Conservation (phyloP, 495 filamentous ascomycete genomes). For the Penicillium daleae region DNA sequence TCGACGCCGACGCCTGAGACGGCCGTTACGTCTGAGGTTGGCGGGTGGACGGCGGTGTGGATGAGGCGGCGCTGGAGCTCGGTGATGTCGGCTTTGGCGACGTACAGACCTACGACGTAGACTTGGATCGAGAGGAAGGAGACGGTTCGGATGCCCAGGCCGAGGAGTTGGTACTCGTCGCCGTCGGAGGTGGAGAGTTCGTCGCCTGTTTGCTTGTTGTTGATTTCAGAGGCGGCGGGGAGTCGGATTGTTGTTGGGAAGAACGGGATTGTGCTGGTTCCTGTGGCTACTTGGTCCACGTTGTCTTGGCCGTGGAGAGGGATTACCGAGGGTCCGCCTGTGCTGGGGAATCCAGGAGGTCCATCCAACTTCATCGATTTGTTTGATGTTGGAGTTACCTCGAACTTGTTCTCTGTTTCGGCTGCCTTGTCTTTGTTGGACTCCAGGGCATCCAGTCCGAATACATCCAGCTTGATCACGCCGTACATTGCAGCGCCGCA, state of each 20-base stretch:
- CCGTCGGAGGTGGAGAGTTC: conserved; percentile 36
- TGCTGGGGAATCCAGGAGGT: conserved; percentile 40
- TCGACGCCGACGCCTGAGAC: conserved; percentile 56
- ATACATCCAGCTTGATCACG: conserved; percentile 44
- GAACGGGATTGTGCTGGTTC: conserved; percentile 78
- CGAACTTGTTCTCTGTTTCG: conserved; percentile 7
- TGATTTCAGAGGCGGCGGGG: conserved; percentile 44
- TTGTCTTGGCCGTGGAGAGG: conserved; percentile 57
- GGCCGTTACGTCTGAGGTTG: conserved; percentile 46
- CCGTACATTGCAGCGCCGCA: conserved; percentile 45
- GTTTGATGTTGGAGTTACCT: conserved; percentile 10
- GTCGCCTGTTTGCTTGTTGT: conserved; percentile 45
- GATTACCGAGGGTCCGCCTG: conserved; percentile 42
- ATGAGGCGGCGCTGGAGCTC: conserved; percentile 60
- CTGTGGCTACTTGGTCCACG: conserved; percentile 72
- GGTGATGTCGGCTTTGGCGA: conserved; percentile 75
- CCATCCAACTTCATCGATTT: conserved; percentile 44
- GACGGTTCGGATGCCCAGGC: conserved; percentile 85
- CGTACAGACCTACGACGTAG: conserved; percentile 91
- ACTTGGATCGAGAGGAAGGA: conserved; percentile 90
- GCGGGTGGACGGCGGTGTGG: conserved; percentile 44
- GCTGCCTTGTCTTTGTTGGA: not conserved
- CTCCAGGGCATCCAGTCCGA: conserved; percentile 36
- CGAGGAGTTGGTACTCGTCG: conserved; percentile 83
- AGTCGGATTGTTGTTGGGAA: conserved; percentile 78